A percentile compares a stretch with the other conserved stretches of the same genome.
These are phyloP conservation scores for Daldinia bambusicola DNA, from an alignment of 495 filamentous ascomycete genomes.

Conservation along the genomic window DNA sequence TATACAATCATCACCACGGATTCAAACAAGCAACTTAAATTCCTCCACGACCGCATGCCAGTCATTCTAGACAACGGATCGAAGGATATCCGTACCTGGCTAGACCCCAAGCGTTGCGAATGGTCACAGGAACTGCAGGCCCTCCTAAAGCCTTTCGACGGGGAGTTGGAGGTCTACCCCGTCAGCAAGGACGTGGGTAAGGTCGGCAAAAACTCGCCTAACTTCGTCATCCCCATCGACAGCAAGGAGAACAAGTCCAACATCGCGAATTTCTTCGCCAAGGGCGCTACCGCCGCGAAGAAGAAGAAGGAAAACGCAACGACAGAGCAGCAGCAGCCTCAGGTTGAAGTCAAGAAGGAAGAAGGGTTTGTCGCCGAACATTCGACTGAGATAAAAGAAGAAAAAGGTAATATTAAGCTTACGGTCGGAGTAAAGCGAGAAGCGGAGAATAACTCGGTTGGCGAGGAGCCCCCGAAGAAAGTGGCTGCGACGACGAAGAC, in stretches of 20 bases:
- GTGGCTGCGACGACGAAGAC: slow-evolving; percentile 48
- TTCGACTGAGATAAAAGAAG: slow-evolving; percentile 18
- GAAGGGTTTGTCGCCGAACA: slow-evolving; percentile 44
- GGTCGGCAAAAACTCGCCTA: slow-evolving; percentile 89
- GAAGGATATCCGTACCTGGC: slow-evolving; percentile 77
- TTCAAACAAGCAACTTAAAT: slow-evolving; percentile 79
- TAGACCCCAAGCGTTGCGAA: slow-evolving; percentile 73
- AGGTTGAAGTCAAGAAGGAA: slow-evolving; percentile 46
- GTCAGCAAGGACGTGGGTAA: slow-evolving; percentile 93
- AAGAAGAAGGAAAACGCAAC: slow-evolving; percentile 26
- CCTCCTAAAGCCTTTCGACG: slow-evolving; percentile 78
- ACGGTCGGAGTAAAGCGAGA: slow-evolving; percentile 67
- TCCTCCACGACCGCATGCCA: slow-evolving; percentile 95
- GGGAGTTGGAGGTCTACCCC: slow-evolving; percentile 84
- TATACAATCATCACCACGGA: slow-evolving; percentile 94
- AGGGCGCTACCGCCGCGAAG: slow-evolving; percentile 42
- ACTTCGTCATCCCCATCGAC: slow-evolving; percentile 82
- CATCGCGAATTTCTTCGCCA: slow-evolving; percentile 91
- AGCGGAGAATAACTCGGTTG: slow-evolving; percentile 51
- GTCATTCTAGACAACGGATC: slow-evolving; percentile 85
- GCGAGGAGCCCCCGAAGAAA: slow-evolving; percentile 61
- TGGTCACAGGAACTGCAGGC: slow-evolving; percentile 85
- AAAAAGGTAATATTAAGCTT: slow-evolving; percentile 19
- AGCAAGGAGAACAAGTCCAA: slow-evolving; percentile 88
- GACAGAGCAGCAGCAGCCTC: slow-evolving; percentile 36